Conservation (phyloP, 805 yeast species). For the Starmerella bombicola region DNA sequence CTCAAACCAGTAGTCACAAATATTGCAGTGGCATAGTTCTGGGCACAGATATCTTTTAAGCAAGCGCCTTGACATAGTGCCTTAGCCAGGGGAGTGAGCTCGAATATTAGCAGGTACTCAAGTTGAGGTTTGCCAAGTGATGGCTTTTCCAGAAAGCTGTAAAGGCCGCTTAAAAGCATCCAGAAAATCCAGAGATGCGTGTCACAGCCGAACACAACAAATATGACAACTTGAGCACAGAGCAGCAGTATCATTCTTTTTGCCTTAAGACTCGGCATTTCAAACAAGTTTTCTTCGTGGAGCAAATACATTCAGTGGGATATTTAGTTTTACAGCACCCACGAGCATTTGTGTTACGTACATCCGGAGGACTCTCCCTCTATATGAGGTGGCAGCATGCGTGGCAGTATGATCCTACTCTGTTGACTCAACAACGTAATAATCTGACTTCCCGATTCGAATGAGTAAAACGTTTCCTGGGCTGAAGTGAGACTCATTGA, state of each 20-base stretch:
- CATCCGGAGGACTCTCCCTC: too few species aligned
- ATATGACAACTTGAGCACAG: too few species aligned
- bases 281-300: too few species aligned
- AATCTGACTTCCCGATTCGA: constrained; percentile 55
- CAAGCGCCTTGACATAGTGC: too few species aligned
- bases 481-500: constrained; percentile 36
- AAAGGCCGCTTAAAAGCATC: neutral
- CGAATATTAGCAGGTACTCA: neutral
- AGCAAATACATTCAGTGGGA: too few species aligned
- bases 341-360: too few species aligned
- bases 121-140: neutral
- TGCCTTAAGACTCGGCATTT: too few species aligned
- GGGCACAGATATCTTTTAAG: neutral
- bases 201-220: constrained; percentile 3
- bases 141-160: too few species aligned
- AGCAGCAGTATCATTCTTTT: too few species aligned
- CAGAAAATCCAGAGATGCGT: neutral
- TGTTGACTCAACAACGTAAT: constrained; percentile 25
- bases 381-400: too few species aligned
- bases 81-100: neutral
- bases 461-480: constrained; percentile 51
- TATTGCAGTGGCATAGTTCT: neutral
- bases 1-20: neutral
- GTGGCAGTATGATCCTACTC: too few species aligned
- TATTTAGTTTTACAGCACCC: too few species aligned